Evolutionary conservation across 2,329 filamentous ascomycete genomes (phyloP).

Genomic region (Monosporascus sp.): DNA sequence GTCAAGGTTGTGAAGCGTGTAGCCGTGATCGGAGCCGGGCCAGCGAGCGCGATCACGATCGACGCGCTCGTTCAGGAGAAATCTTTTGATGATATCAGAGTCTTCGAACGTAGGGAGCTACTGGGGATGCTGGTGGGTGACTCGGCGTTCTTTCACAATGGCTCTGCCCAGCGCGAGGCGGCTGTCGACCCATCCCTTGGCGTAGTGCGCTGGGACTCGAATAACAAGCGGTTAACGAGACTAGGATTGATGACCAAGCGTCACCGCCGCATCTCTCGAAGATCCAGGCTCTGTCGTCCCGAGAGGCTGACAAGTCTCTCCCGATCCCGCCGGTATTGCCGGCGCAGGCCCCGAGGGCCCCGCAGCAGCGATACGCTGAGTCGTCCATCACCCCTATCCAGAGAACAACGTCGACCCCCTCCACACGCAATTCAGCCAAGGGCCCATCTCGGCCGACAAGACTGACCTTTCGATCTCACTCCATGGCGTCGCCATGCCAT

Average conservation of each 20-base stretch:
- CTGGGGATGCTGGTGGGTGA: too few relatives aligned
- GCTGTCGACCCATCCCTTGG: too few relatives aligned
- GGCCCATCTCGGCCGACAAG: constrained; percentile 42
- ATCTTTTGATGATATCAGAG: too few relatives aligned
- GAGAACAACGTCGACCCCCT: constrained; percentile 58
- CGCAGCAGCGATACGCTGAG: constrained; percentile 46
- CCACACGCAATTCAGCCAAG: constrained; percentile 56
- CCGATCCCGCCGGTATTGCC: constrained; percentile 43
- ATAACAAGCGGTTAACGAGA: background rate
- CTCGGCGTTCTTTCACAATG: too few relatives aligned
- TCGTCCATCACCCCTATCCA: constrained; percentile 55
- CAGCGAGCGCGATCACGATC: too few relatives aligned
- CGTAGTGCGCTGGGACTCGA: too few relatives aligned
- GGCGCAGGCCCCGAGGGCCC: constrained; percentile 33
- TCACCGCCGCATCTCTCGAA: constrained; percentile 36
- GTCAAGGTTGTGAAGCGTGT: too few relatives aligned
- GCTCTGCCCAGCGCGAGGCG: too few relatives aligned
- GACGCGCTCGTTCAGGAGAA: too few relatives aligned
- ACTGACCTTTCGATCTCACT: constrained; percentile 35
- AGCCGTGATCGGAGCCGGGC: too few relatives aligned
- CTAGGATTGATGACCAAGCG: constrained; percentile 36
- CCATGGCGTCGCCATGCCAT: constrained; percentile 54
- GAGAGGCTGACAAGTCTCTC: constrained; percentile 43
- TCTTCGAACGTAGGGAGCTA: too few relatives aligned
- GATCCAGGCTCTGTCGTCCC: constrained; percentile 38